These are phyloP conservation scores for Fusarium nygamai DNA, from an alignment of 2,329 filamentous ascomycete genomes.

Conservation along the genomic window DNA sequence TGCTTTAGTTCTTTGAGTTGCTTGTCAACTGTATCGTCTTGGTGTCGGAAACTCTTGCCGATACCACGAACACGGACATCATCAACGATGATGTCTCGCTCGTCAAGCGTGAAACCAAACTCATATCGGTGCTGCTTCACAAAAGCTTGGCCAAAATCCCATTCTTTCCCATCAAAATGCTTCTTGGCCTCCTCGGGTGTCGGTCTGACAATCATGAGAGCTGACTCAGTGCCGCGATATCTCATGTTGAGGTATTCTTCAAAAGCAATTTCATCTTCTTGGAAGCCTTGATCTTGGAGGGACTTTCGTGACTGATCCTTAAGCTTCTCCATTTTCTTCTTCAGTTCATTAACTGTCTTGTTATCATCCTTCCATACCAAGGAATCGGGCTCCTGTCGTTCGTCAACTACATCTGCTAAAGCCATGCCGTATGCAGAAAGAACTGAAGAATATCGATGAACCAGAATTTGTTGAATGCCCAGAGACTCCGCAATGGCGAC, in stretches of 20 bases:
- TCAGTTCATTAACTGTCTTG: slow-evolving; percentile 69
- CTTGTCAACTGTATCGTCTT: slow-evolving; percentile 84
- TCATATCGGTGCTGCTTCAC: slow-evolving; percentile 89
- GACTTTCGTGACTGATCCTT: slow-evolving; percentile 77
- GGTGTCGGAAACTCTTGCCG: slow-evolving; percentile 83
- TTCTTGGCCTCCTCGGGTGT: slow-evolving; percentile 67
- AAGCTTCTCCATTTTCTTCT: slow-evolving; percentile 79
- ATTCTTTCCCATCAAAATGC: slow-evolving; percentile 71
- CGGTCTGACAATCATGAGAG: slow-evolving; percentile 87
- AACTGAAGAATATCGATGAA: slow-evolving; percentile 89
- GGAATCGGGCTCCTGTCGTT: slow-evolving; percentile 82
- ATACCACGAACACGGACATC: slow-evolving; percentile 90
- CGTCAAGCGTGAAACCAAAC: slow-evolving; percentile 87
- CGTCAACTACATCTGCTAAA: slow-evolving; percentile 90
- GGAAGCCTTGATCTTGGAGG: slow-evolving; percentile 82
- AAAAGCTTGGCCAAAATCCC: slow-evolving; percentile 87
- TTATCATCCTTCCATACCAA: slow-evolving; percentile 68
- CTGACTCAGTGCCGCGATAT: slow-evolving; percentile 89
- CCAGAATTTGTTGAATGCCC: slow-evolving; percentile 84
- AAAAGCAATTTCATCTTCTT: slow-evolving; percentile 77
- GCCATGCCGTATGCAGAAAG: slow-evolving; percentile 94
- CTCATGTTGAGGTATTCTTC: slow-evolving; percentile 96
- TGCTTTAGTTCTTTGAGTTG: slow-evolving; percentile 78
- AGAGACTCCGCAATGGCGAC: slow-evolving; percentile 89
- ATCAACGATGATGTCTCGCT: slow-evolving; percentile 89